phyloP scores from a whole-genome alignment of 2,329 filamentous ascomycete species.

The Coleophoma crateriformis region DNA sequence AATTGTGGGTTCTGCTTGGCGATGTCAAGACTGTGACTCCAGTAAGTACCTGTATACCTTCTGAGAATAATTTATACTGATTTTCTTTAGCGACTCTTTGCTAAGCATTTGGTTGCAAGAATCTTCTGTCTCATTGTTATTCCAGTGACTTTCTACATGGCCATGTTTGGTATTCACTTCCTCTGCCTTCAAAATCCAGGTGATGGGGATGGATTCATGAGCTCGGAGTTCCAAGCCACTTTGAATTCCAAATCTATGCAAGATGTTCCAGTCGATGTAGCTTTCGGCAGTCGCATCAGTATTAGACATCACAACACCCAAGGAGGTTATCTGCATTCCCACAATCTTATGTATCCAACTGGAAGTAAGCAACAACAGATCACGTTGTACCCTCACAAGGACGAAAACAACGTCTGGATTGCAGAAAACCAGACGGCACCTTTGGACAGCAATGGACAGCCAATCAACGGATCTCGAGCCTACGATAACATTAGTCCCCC shows the following conservation, averaged over 20 bases:
- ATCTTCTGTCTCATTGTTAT: conserved; percentile 89
- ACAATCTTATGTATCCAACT: conserved; percentile 93
- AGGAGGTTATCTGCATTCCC: conserved; percentile 94
- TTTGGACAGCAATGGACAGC: conserved; percentile 65
- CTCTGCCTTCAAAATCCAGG: conserved; percentile 88
- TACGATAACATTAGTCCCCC: conserved; percentile 71
- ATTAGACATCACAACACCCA: conserved; percentile 96
- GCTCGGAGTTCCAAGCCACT: conserved; percentile 96
- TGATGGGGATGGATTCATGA: conserved; percentile 99
- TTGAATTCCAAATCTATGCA: conserved; percentile 96
- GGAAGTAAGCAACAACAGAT: conserved; percentile 99
- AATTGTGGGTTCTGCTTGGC: conserved; percentile 92
- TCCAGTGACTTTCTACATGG: conserved; percentile 85
- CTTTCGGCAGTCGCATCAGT: conserved; percentile 78
- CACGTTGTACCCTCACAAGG: conserved; percentile 97
- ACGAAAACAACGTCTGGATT: conserved; percentile 94
- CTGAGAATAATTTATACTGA: conserved; percentile 15
- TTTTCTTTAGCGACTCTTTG: conserved; percentile 60
- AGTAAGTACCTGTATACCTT: conserved; percentile 35
- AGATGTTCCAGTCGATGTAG: conserved; percentile 87
- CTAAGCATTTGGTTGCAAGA: conserved; percentile 91
- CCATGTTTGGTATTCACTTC: conserved; percentile 97
- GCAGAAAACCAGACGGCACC: conserved; percentile 96
- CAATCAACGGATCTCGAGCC: conserved; percentile 73
- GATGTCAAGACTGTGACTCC: conserved; percentile 82